Evolutionary conservation across 306 rosid genomes (phyloP).

Genomic region (Acmispon strigosus): DNA sequence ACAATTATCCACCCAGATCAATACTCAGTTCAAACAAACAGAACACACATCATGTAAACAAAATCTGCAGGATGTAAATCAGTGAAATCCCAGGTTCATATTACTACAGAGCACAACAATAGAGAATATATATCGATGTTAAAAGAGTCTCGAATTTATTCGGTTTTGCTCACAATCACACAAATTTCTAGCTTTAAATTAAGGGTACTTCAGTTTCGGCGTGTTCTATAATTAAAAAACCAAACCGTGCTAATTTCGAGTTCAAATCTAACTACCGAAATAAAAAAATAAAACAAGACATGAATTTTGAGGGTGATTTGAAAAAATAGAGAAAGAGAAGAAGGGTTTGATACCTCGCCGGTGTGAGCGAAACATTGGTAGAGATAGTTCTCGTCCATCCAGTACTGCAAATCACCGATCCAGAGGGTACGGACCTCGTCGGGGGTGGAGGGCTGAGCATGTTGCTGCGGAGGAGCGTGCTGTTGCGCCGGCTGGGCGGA

Average conservation of each 20-base stretch:
- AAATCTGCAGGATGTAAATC: too few species aligned
- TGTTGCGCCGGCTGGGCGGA: constrained; percentile 36
- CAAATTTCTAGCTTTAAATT: background rate
- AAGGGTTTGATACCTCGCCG: constrained; percentile 58
- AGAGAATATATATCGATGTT: background rate
- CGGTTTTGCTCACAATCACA: background rate
- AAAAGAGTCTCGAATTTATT: background rate
- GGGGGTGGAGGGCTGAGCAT: constrained; percentile 34
- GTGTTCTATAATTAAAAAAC: background rate
- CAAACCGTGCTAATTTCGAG: background rate
- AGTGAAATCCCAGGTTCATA: too few species aligned
- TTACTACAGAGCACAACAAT: too few species aligned
- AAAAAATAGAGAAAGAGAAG: background rate
- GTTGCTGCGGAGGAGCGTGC: constrained; percentile 30
- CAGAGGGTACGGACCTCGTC: constrained; percentile 94
- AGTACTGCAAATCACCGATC: constrained; percentile 95
- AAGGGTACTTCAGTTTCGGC: background rate
- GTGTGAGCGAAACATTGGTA: constrained; percentile 56
- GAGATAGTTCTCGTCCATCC: constrained; percentile 92
- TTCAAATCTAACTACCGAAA: background rate
- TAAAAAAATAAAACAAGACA: background rate
- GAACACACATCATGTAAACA: too few species aligned
- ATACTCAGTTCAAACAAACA: background rate
- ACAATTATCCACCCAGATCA: background rate
- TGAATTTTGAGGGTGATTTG: background rate